Evolutionary conservation across 2,329 filamentous ascomycete genomes (phyloP).

Genomic region (Paecilomyces dactylethromorphus): DNA sequence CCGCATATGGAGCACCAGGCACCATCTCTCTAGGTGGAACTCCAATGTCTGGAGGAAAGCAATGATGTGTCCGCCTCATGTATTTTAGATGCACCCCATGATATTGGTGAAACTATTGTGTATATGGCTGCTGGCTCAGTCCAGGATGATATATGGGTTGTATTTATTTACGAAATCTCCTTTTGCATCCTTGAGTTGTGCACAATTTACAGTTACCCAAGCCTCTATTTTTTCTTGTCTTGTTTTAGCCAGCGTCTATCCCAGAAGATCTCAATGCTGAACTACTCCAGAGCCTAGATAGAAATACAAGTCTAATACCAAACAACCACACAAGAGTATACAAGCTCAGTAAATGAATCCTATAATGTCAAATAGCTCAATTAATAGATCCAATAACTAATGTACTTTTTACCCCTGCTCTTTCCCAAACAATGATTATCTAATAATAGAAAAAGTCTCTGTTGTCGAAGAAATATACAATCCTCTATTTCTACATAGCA

Average conservation of each 20-base stretch:
- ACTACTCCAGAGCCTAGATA: too few relatives aligned
- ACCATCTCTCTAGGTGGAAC: slow-evolving; percentile 27
- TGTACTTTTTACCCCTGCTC: too few relatives aligned
- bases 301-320: too few relatives aligned
- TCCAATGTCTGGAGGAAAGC: slow-evolving; percentile 25
- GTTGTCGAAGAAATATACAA: too few relatives aligned
- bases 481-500: too few relatives aligned
- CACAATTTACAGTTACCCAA: not conserved
- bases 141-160: not conserved
- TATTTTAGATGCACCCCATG: not conserved
- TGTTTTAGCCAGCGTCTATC: not conserved
- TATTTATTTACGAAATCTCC: not conserved
- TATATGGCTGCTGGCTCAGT: not conserved
- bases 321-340: too few relatives aligned
- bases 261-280: not conserved
- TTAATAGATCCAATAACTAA: too few relatives aligned
- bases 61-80: slow-evolving; percentile 9
- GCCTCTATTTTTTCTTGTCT: not conserved
- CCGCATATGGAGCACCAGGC: slow-evolving; percentile 31
- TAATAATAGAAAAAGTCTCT: too few relatives aligned
- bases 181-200: not conserved
- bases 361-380: too few relatives aligned
- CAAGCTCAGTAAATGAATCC: too few relatives aligned
- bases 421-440: too few relatives aligned
- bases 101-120: not conserved